Conservation (phyloP, 805 yeast genomes). For the Cyberlindnera subsufficiens region DNA sequence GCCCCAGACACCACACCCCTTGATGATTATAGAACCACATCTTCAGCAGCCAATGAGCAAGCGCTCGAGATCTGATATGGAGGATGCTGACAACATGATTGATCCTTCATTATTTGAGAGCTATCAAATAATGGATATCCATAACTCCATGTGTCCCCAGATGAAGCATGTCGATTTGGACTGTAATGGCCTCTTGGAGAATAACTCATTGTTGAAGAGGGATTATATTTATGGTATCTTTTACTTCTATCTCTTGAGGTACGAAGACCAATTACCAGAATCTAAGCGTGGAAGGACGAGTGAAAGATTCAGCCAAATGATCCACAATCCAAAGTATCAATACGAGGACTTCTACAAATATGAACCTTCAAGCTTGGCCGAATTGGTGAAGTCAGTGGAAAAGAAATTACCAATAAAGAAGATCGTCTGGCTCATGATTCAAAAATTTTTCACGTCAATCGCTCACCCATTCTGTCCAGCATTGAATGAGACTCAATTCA, state of each 20-base stretch:
- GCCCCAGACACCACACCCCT: not conserved
- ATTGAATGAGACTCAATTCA: conserved; percentile 47
- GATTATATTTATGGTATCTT: conserved; percentile 14
- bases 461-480: conserved; percentile 55
- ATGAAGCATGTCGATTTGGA: conserved; percentile 11
- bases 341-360: conserved; percentile 15
- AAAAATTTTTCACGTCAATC: conserved; percentile 40
- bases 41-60: not conserved
- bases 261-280: conserved; percentile 3
- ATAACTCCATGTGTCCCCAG: conserved; percentile 10
- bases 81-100: conserved; percentile 7
- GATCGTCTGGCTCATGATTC: conserved; percentile 50
- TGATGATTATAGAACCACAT: not conserved
- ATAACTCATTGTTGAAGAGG: conserved; percentile 11
- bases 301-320: conserved; percentile 9
- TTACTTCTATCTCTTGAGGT: conserved; percentile 9
- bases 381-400: conserved; percentile 24
- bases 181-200: conserved; percentile 19
- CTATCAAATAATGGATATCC: conserved; percentile 8
- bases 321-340: conserved; percentile 14
- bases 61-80: not conserved
- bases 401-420: conserved; percentile 45
- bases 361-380: conserved; percentile 11
- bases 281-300: conserved; percentile 2
- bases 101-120: conserved; percentile 12